Evolutionary conservation across 441 rosid genomes (phyloP).

Genomic region (Adansonia gregorii): DNA sequence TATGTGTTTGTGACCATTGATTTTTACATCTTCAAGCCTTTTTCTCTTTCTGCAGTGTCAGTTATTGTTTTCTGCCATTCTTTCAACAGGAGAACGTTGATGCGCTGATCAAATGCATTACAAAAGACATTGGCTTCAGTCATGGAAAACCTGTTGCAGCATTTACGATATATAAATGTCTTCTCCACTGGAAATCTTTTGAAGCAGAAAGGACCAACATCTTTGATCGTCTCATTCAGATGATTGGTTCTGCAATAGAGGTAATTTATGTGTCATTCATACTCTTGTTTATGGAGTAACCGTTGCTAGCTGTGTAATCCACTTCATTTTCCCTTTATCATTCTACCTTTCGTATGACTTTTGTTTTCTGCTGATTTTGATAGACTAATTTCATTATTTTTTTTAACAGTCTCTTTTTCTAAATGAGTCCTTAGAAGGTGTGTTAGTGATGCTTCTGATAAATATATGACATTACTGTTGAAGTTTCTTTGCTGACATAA

Average conservation of each 20-base stretch:
- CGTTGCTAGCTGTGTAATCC: background rate
- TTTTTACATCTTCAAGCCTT: constrained; percentile 31
- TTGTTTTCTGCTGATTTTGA: background rate
- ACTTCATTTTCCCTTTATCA: background rate
- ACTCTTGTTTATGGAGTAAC: constrained; percentile 15
- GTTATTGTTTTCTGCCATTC: constrained; percentile 31
- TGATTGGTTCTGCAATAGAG: constrained; percentile 59
- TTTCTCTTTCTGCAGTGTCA: background rate
- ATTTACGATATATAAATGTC: no score
- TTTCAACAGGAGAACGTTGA: constrained; percentile 80
- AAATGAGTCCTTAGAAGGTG: background rate
- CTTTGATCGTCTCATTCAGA: no score
- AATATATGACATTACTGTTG: background rate
- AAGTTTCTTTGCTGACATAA: background rate
- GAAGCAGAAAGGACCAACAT: no score
- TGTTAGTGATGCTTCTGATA: constrained; percentile 15
- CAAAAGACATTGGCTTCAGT: constrained; percentile 73
- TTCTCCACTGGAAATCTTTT: no score
- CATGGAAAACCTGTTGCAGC: constrained; percentile 48
- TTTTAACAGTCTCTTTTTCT: background rate
- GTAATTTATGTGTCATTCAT: constrained; percentile 43
- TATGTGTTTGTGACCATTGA: constrained; percentile 43
- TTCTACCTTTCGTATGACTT: background rate
- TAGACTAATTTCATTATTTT: background rate
- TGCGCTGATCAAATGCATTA: constrained; percentile 80